phyloP scores from a whole-genome alignment of 352 stramenopile genomes.

The Globisporangium camurandrum region DNA sequence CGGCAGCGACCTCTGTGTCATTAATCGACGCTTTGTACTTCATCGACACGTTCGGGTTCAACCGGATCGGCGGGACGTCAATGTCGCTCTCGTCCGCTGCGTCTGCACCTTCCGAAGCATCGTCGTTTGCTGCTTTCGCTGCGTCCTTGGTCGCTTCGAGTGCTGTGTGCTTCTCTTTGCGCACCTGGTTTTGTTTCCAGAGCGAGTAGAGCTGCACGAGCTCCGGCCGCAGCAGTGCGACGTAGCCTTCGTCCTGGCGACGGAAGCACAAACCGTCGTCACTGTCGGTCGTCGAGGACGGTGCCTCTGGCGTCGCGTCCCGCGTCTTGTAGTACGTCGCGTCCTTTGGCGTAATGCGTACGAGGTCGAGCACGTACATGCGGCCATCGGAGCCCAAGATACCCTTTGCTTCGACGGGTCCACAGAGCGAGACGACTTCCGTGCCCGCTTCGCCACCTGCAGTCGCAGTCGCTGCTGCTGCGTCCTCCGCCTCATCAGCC shows the following conservation, averaged over 20 bases:
- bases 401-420: slow-evolving; percentile 93
- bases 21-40: slow-evolving; percentile 79
- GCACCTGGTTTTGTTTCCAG: slow-evolving; percentile 84
- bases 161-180: slow-evolving; percentile 45
- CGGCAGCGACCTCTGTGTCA: slow-evolving; percentile 43
- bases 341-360: slow-evolving; percentile 92
- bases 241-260: slow-evolving; percentile 83
- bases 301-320: neutral
- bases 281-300: slow-evolving; percentile 21
- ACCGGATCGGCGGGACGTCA: slow-evolving; percentile 39
- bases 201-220: slow-evolving; percentile 89
- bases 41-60: slow-evolving; percentile 90
- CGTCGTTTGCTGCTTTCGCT: slow-evolving; percentile 23
- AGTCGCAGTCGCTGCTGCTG: slow-evolving; percentile 12
- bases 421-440: slow-evolving; percentile 71
- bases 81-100: slow-evolving; percentile 31
- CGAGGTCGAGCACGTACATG: slow-evolving; percentile 94
- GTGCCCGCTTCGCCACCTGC: slow-evolving; percentile 47
- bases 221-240: slow-evolving; percentile 88
- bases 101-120: slow-evolving; percentile 28
- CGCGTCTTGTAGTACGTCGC: slow-evolving; percentile 85
- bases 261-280: slow-evolving; percentile 49
- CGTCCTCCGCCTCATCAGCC: slow-evolving; percentile 13
- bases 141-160: slow-evolving; percentile 37
- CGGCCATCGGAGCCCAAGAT: slow-evolving; percentile 93